These are phyloP conservation scores for Colletotrichum incanum DNA, from an alignment of 2,329 filamentous ascomycete genomes.

Conservation along the genomic window DNA sequence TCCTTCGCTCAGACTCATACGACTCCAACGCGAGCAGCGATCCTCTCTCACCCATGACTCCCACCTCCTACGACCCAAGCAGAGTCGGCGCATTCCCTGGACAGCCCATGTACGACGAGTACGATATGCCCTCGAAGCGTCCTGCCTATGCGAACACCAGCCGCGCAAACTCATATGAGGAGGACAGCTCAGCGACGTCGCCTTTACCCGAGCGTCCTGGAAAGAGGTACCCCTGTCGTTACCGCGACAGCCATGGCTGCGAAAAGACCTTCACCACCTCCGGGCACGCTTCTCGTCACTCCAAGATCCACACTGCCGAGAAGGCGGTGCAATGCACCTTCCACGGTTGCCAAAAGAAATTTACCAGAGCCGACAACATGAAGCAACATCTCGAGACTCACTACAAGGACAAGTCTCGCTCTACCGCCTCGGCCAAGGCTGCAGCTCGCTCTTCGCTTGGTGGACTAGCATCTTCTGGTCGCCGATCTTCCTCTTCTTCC, in stretches of 20 bases:
- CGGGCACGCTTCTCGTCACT: constrained; percentile 87
- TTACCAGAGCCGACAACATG: constrained; percentile 89
- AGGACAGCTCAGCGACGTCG: constrained; percentile 61
- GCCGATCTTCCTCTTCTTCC: constrained; percentile 51
- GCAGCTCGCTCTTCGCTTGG: constrained; percentile 49
- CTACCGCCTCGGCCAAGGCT: constrained; percentile 50
- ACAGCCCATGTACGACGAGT: constrained; percentile 47
- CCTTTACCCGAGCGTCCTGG: constrained; percentile 62
- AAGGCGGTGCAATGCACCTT: constrained; percentile 81
- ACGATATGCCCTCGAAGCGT: constrained; percentile 55
- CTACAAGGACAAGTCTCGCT: constrained; percentile 73
- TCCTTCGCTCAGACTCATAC: constrained; percentile 74
- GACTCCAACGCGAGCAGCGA: constrained; percentile 72
- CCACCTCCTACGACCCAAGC: constrained; percentile 62
- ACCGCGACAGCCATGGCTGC: constrained; percentile 79
- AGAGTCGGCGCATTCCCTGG: constrained; percentile 52
- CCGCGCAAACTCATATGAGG: constrained; percentile 67
- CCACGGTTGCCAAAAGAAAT: constrained; percentile 82
- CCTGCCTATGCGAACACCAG: constrained; percentile 60
- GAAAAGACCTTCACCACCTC: constrained; percentile 88
- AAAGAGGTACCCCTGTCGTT: constrained; percentile 83
- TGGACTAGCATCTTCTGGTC: constrained; percentile 47
- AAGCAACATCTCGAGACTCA: constrained; percentile 88
- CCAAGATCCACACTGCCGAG: constrained; percentile 87
- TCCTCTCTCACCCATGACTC: constrained; percentile 70